Evolutionary conservation across 345 rosid species (phyloP), one percentile per base, ranked within the genome.

Genomic region (Mangifera indica): DNA sequence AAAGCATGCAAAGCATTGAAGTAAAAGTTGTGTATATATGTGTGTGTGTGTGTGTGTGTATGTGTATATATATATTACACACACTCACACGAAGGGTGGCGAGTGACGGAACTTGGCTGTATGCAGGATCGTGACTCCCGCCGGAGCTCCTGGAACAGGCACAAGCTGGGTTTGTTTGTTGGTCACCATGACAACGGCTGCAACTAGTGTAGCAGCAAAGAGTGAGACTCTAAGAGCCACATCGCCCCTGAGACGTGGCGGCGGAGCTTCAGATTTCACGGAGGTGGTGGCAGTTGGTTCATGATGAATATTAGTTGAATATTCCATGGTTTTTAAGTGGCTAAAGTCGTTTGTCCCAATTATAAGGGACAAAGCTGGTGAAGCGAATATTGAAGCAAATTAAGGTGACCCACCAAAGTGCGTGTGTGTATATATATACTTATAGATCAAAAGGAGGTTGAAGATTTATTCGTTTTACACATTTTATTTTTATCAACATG

Each of bases 61-160:
- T n/a, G n/a, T n/a, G n/a, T n/a, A n/a, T n/a, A n/a, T n/a, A n/a
- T n/a, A n/a, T n/a, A n/a, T n/a, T n/a, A n/a, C n/a, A n/a, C 6
- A 11, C 26, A 73, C 88, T 78, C n/a, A 91, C 98, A 88, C 67
- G 77, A 88, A 83, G 67, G 96, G 94, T 0, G 97, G 96, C 0
- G 96, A 87, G 69, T 93, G 75, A 45, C 29, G 78, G 66, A 91
- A 92, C 80, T 87, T 88, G 65, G 93, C 92, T 17, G 80, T 44
- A 55, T 62, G 25, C 32, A 77, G 48, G 46, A 65, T 29, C 26
- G 72, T 81, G 48, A 71, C 42, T 0, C 3, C 61, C 20, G 34
- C 0, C 13, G 75, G 54, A 15, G 37, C 0, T 4, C 81, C 83
- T 0, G 87, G 87, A 45, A 70, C 32, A 17, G 58, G 64, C 74